Evolutionary conservation across 768 basidiomycete species (phyloP).

Genomic region (Russula sp.): DNA sequence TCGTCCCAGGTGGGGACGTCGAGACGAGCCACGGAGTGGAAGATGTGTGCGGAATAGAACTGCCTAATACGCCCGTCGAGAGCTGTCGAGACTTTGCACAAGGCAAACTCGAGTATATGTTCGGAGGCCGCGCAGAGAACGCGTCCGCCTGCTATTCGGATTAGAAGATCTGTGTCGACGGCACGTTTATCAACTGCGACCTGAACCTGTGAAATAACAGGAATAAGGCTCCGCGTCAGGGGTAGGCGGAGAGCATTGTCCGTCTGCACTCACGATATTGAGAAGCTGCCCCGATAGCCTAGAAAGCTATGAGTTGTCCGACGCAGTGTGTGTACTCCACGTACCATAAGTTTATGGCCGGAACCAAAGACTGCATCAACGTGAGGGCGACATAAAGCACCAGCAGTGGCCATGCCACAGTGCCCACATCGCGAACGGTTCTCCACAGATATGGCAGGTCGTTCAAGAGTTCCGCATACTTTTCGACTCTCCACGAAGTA

Average conservation of each 20-base stretch:
- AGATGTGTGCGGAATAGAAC: slow-evolving; percentile 61
- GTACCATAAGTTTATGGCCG: slow-evolving; percentile 21
- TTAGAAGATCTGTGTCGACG: slow-evolving; percentile 22
- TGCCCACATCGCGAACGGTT: slow-evolving; percentile 41
- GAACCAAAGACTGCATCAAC: slow-evolving; percentile 4
- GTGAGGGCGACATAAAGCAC: slow-evolving; percentile 11
- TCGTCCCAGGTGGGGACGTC: slow-evolving; percentile 77
- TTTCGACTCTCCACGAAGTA: slow-evolving; percentile 48
- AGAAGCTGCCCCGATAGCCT: slow-evolving; percentile 25
- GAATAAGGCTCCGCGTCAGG: neutral
- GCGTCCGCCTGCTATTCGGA: slow-evolving; percentile 44
- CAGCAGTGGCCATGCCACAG: slow-evolving; percentile 16
- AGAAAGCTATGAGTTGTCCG: neutral
- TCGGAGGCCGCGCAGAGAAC: slow-evolving; percentile 49
- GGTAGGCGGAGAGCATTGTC: neutral
- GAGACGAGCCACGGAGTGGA: slow-evolving; percentile 63
- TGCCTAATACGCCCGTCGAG: slow-evolving; percentile 60
- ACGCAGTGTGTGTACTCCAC: neutral
- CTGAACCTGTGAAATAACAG: slow-evolving; percentile 14
- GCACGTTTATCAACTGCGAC: slow-evolving; percentile 25
- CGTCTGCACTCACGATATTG: slow-evolving; percentile 30
- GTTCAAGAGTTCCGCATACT: slow-evolving; percentile 46
- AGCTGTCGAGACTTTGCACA: slow-evolving; percentile 43
- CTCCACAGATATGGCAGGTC: slow-evolving; percentile 63
- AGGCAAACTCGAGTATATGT: slow-evolving; percentile 45